A percentile compares a stretch with the other conserved stretches of the same genome.
Evolutionary conservation across 345 rosid species (phyloP).

Genomic region (Zanthoxylum bungeanum): DNA sequence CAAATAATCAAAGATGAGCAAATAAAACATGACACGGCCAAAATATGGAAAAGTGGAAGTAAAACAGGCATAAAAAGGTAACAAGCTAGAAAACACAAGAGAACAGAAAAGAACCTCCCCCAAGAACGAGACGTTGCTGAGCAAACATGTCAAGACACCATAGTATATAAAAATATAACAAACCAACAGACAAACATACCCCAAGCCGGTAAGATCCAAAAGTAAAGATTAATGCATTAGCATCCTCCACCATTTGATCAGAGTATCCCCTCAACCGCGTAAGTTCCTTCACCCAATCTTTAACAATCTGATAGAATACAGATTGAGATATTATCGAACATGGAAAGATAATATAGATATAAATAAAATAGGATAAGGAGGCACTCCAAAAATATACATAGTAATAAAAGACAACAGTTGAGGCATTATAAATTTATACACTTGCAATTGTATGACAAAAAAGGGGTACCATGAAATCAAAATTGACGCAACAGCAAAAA

Average conservation of each 20-base stretch:
- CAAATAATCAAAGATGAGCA: not conserved
- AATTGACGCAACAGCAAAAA: not conserved
- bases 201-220: constrained; percentile 77
- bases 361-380: not conserved
- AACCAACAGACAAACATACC: constrained; percentile 34
- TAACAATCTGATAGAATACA: constrained; percentile 40
- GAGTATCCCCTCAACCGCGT: constrained; percentile 55
- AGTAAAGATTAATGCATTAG: constrained; percentile 64
- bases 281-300: constrained; percentile 63
- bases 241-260: constrained; percentile 72
- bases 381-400: not conserved
- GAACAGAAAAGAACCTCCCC: not conserved
- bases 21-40: not conserved
- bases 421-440: not conserved
- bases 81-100: not conserved
- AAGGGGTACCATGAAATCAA: not conserved
- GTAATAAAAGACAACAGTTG: not conserved
- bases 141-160: not conserved
- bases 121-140: not conserved
- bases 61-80: not conserved
- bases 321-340: not conserved
- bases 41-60: not conserved
- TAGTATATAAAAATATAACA: not conserved
- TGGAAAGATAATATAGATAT: not conserved
- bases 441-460: not conserved